Evolutionary conservation across 2,329 filamentous ascomycete genomes (phyloP), one percentile per base, ranked within the genome.

Genomic region (Microsporum ferrugineum): DNA sequence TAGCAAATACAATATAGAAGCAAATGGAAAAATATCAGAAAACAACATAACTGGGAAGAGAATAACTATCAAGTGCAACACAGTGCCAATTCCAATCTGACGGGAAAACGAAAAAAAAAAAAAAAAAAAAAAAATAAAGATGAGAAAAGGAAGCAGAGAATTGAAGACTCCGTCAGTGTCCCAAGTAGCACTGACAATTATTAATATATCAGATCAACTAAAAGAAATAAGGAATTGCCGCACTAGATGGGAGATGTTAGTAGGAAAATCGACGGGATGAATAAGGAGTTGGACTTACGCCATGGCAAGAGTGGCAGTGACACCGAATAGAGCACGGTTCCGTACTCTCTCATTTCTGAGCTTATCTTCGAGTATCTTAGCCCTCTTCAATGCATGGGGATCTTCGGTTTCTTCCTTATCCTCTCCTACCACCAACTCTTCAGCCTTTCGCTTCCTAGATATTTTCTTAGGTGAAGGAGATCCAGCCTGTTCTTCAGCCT

Each of bases 271-370:
- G 31, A 7, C 17, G 3, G 12, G 10, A 12, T 49, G 38, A 17
- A 2, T 2, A 36, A 41, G 2, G 3, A 27, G 5, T n/a, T 38
- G 17, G 31, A 87, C 91, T 78, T 83, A 97, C 94, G 91, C 91
- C 73, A 96, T 82, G 61, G 89, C 89, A 72, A 96, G 81, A 55
- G 89, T 94, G 62, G 90, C 90, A 64, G 87, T 89, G 59, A 97
- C 83, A 62, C 94, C 92, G 65, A 95, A 82, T 63, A 96, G 78
- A 55, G 94, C 90, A 71, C 91, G 84, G 74, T 86, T 89, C 76
- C 89, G 87, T 66, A 96, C 89, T 70, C 86, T 88, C 76, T 95
- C 88, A 77, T 90, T 91, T 74, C 87, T 87, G 66, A 95, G 73
- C 74, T 94, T 87, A 51, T 88, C 83, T 71, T 94, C 88, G 0